These are phyloP conservation scores for Yarrowia keelungensis DNA, from an alignment of 805 yeast species.

Conservation along the genomic window DNA sequence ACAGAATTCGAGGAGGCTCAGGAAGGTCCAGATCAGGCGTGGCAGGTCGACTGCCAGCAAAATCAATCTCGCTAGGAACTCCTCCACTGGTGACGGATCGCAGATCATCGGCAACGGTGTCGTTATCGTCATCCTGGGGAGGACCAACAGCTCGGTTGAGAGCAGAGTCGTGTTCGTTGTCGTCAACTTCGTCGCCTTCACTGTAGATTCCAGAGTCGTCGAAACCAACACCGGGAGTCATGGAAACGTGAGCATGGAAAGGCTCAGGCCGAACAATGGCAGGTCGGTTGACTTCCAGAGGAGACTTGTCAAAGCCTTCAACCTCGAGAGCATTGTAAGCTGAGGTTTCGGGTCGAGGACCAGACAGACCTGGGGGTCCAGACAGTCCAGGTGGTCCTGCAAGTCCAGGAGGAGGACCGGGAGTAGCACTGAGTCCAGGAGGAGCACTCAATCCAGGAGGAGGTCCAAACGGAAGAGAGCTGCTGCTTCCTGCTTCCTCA, in stretches of 20 bases:
- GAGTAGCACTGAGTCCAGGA: neutral
- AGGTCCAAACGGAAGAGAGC: neutral
- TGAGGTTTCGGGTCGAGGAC: slow-evolving; percentile 23
- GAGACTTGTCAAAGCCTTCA: slow-evolving; percentile 13
- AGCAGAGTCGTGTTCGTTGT: neutral
- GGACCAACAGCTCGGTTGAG: slow-evolving; percentile 4
- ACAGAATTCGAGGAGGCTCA: slow-evolving; percentile 31
- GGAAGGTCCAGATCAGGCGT: slow-evolving; percentile 15
- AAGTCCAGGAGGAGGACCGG: neutral
- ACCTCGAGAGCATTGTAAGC: slow-evolving; percentile 9
- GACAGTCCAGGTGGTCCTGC: neutral
- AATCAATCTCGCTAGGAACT: slow-evolving; percentile 29
- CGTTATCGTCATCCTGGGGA: slow-evolving; percentile 18
- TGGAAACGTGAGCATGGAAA: slow-evolving; percentile 19
- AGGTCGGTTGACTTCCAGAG: slow-evolving; percentile 5
- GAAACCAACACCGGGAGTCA: slow-evolving; percentile 20
- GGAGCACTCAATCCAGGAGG: slow-evolving; percentile 5
- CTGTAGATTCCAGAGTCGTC: neutral
- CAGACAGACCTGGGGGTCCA: slow-evolving; percentile 1
- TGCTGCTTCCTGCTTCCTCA: neutral
- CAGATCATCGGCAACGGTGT: slow-evolving; percentile 13
- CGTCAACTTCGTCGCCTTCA: neutral
- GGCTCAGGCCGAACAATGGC: slow-evolving; percentile 10
- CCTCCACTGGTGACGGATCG: slow-evolving; percentile 19
- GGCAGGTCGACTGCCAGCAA: slow-evolving; percentile 35